Evolutionary conservation across 805 yeast species (phyloP), one percentile per base, ranked within the genome.

Genomic region (Yarrowia sp.): DNA sequence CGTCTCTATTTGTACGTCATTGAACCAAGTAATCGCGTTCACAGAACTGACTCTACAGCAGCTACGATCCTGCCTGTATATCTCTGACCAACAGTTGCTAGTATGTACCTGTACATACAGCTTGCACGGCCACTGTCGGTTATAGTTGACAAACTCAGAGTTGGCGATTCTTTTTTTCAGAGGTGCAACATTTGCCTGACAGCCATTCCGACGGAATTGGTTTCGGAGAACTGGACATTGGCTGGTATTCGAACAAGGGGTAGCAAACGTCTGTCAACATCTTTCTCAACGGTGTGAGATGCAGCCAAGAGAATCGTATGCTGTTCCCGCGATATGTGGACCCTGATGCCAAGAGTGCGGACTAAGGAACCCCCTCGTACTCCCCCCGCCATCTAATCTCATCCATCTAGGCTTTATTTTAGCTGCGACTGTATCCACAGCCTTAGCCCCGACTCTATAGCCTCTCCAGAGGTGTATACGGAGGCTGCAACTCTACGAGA

Each of bases 381-480:
- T 24, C 30, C 30, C 38, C 38, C 10, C 38, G 10, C 38, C 38
- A 36, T 52, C 43, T 38, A 36, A 52, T 52, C 58, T 36, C 42
- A 52, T 52, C 58, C 58, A 52, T 52, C 58, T 38, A 52, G 20
- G 20, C 33, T 36, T 49, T 17, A 3, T 33, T 50, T 30, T 24
- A 24, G 34, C 33, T 46, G 24, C 17, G 17, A 24, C 50, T 24
- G 34, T 46, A 46, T 13, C 30, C 50, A 24, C 15, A 24, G 15
- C 17, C 17, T 46, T 44, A 20, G 49, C n/a, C 33, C 9, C 33
- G 7, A 13, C 33, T 44, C 12, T 12, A 43, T 12, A 13, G 33
- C n/a, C 12, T 44, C 15, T 13, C 1, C n/a, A 2, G 2, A 7
- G 7, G 3, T 8, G 13, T 17, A 52, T 52, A 52, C 56, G 56